Evolutionary conservation across 768 basidiomycete species (phyloP).

Genomic region (Rhodocollybia butyracea): DNA sequence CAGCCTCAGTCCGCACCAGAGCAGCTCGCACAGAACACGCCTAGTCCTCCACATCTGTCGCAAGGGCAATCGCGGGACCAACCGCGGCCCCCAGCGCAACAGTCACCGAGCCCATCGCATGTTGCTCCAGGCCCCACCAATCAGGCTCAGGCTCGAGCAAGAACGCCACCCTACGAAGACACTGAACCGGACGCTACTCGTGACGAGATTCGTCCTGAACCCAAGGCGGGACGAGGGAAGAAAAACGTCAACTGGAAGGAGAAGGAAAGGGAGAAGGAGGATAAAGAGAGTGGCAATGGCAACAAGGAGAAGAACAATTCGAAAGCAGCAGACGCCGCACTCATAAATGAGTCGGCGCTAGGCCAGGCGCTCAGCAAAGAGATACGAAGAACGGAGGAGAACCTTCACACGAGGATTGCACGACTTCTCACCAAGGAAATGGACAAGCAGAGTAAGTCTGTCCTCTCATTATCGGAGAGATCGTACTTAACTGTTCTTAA

Average conservation of each 20-base stretch:
- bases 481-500: background rate
- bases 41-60: conserved; percentile 11
- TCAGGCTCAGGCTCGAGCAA: conserved; percentile 39
- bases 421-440: conserved; percentile 81
- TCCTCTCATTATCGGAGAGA: background rate
- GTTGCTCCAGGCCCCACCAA: conserved; percentile 8
- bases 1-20: background rate
- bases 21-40: conserved; percentile 8
- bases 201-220: conserved; percentile 56
- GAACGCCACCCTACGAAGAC: conserved; percentile 76
- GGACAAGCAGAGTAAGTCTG: conserved; percentile 79
- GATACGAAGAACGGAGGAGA: conserved; percentile 83
- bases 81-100: conserved; percentile 16
- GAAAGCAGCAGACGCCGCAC: conserved; percentile 29
- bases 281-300: conserved; percentile 6
- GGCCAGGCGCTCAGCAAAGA: conserved; percentile 66
- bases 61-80: conserved; percentile 17
- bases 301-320: conserved; percentile 15
- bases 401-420: conserved; percentile 70
- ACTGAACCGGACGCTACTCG: conserved; percentile 60
- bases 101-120: conserved; percentile 2
- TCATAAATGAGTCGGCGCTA: conserved; percentile 52
- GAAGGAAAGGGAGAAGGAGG: conserved; percentile 30
- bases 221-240: conserved; percentile 42
- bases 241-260: conserved; percentile 60